phyloP scores from a whole-genome alignment of 441 rosid genomes.

The Sinapis alba region DNA sequence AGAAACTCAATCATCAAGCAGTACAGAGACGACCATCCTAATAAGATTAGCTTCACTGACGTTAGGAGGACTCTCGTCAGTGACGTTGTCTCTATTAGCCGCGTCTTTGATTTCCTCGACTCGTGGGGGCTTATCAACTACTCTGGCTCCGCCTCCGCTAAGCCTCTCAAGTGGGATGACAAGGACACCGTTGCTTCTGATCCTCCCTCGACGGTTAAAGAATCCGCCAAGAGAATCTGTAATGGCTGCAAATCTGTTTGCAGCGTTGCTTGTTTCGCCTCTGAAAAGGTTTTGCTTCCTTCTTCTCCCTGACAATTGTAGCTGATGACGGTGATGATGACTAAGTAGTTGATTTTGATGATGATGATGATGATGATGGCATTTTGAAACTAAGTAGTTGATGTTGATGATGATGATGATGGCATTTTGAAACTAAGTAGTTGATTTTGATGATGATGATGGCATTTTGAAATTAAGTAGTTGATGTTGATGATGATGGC shows the following conservation, averaged over 20 bases:
- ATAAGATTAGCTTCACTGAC: conserved; percentile 81
- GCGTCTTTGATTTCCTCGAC: conserved; percentile 90
- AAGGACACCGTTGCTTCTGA: conserved; percentile 57
- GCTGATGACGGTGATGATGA: background rate
- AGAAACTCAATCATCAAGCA: conserved; percentile 79
- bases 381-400: background rate
- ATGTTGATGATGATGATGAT: too few relatives aligned
- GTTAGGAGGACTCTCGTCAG: conserved; percentile 75
- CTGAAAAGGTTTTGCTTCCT: conserved; percentile 64
- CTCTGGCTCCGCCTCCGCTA: conserved; percentile 49
- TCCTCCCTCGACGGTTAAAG: conserved; percentile 44
- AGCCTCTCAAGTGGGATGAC: conserved; percentile 86
- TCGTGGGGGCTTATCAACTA: conserved; percentile 87
- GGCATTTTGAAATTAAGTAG: too few relatives aligned
- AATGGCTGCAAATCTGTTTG: conserved; percentile 82
- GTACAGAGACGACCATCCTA: conserved; percentile 58
- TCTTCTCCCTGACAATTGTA: background rate
- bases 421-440: background rate
- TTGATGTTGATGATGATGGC: background rate
- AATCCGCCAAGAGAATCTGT: conserved; percentile 60
- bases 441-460: background rate
- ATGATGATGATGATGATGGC: background rate
- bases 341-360: too few relatives aligned
- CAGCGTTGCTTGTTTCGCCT: conserved; percentile 83
- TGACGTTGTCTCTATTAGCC: conserved; percentile 85